Percentiles rank a stretch among this genome's conserved stretches.
These are phyloP conservation scores for Xylaria sp. DNA, from an alignment of 2,329 filamentous ascomycete genomes.

Conservation along the genomic window DNA sequence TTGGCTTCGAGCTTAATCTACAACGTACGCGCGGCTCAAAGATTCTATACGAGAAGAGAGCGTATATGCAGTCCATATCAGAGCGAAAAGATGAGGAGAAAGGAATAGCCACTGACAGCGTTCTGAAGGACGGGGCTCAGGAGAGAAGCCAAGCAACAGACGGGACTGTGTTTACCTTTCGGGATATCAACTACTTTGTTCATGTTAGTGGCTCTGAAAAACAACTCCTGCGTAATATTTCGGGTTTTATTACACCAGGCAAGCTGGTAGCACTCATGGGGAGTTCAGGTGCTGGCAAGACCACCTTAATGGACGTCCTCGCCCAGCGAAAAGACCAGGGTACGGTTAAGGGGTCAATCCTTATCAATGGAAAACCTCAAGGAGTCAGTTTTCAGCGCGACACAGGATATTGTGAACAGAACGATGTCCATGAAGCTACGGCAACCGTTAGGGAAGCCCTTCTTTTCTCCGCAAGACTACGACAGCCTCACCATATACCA, in stretches of 20 bases:
- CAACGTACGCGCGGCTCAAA: conserved; percentile 66
- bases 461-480: conserved; percentile 72
- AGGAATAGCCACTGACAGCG: conserved; percentile 41
- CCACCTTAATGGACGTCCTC: conserved; percentile 42
- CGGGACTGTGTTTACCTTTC: conserved; percentile 67
- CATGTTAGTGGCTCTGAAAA: conserved; percentile 71
- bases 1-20: conserved; percentile 62
- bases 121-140: background rate
- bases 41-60: conserved; percentile 22
- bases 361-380: conserved; percentile 78
- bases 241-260: conserved; percentile 87
- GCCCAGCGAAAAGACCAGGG: conserved; percentile 78
- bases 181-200: conserved; percentile 62
- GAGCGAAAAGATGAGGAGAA: conserved; percentile 47
- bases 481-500: conserved; percentile 68
- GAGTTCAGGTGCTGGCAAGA: conserved; percentile 55
- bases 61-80: conserved; percentile 14
- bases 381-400: conserved; percentile 83
- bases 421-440: conserved; percentile 74
- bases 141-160: conserved; percentile 67
- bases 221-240: conserved; percentile 77
- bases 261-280: conserved; percentile 84
- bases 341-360: conserved; percentile 78
- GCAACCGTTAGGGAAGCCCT: conserved; percentile 75
- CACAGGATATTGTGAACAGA: conserved; percentile 75